Evolutionary conservation across 2,329 filamentous ascomycete species (phyloP).

Genomic region (Raffaelea arxii): DNA sequence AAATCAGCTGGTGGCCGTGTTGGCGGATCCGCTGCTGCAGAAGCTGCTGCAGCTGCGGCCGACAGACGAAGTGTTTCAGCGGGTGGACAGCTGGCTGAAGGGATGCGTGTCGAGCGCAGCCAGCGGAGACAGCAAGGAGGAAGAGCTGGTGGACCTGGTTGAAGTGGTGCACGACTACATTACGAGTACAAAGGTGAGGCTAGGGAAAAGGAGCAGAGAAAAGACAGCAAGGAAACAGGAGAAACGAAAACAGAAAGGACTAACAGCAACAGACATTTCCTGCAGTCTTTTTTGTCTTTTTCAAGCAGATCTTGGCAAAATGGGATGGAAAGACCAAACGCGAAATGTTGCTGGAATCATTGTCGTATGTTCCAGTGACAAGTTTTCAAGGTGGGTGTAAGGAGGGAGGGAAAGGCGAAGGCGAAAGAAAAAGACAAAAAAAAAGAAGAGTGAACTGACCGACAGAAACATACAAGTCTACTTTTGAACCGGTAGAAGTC

Average conservation of each 20-base stretch:
- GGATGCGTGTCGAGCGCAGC: conserved; percentile 47
- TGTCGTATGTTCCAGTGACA: conserved; percentile 44
- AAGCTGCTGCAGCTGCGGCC: conserved; percentile 62
- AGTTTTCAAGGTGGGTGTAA: conserved; percentile 53
- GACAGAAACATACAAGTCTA: conserved; percentile 38
- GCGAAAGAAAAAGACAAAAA: no score
- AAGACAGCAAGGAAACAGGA: no score
- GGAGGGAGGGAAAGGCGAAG: no score
- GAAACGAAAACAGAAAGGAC: no score
- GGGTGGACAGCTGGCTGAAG: conserved; percentile 50
- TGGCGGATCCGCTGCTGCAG: conserved; percentile 68
- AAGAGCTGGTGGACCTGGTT: conserved; percentile 43
- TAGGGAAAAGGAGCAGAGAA: no score
- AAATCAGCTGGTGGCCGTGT: conserved; percentile 68
- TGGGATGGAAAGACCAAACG: conserved; percentile 54
- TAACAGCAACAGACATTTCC: conserved; percentile 7
- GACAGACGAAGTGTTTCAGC: conserved; percentile 36
- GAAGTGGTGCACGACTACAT: conserved; percentile 47
- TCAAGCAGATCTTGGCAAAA: conserved; percentile 39
- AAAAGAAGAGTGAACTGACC: no score
- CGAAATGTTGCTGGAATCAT: conserved; percentile 45
- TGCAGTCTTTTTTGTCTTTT: conserved; percentile 20
- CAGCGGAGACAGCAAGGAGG: conserved; percentile 36
- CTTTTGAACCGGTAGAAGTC: conserved; percentile 42
- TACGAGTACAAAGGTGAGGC: conserved; percentile 42